These are phyloP conservation scores for Tardiomyces depauwii DNA, from an alignment of 1,139 yeast species.

Conservation along the genomic window DNA sequence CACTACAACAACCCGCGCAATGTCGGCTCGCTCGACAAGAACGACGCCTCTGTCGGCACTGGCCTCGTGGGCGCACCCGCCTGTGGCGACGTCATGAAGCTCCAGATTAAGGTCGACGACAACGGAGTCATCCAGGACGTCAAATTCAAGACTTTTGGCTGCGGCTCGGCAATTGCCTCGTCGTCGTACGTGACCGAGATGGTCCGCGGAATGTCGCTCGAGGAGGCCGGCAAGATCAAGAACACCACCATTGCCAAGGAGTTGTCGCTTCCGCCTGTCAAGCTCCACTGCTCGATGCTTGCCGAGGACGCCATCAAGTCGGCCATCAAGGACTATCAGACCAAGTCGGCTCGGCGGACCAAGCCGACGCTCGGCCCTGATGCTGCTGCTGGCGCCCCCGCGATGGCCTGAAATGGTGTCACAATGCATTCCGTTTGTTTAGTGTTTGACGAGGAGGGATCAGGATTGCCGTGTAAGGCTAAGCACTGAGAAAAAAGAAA, in stretches of 20 bases:
- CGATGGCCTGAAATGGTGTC: slow-evolving; percentile 3
- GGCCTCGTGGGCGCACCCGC: slow-evolving; percentile 98
- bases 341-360: slow-evolving; percentile 37
- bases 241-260: slow-evolving; percentile 91
- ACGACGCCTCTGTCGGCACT: slow-evolving; percentile 75
- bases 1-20: slow-evolving; percentile 95
- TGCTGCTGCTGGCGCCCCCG: slow-evolving; percentile 8
- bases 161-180: slow-evolving; percentile 96
- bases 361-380: slow-evolving; percentile 28
- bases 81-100: slow-evolving; percentile 97
- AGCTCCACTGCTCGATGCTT: slow-evolving; percentile 94
- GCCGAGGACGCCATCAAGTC: slow-evolving; percentile 98
- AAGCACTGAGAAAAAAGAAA: too few relatives aligned
- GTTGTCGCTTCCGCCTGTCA: slow-evolving; percentile 90
- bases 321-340: slow-evolving; percentile 87
- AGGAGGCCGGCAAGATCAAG: slow-evolving; percentile 84
- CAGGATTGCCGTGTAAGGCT: too few relatives aligned
- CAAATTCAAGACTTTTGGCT: slow-evolving; percentile 95
- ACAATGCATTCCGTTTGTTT: too few relatives aligned
- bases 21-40: slow-evolving; percentile 85
- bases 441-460: too few relatives aligned
- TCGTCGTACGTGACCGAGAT: slow-evolving; percentile 91
- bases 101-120: slow-evolving; percentile 87
- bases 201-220: slow-evolving; percentile 89
- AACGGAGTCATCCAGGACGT: slow-evolving; percentile 91